Conservation (phyloP, 345 rosid genomes). For the Melastoma malabathricum region DNA sequence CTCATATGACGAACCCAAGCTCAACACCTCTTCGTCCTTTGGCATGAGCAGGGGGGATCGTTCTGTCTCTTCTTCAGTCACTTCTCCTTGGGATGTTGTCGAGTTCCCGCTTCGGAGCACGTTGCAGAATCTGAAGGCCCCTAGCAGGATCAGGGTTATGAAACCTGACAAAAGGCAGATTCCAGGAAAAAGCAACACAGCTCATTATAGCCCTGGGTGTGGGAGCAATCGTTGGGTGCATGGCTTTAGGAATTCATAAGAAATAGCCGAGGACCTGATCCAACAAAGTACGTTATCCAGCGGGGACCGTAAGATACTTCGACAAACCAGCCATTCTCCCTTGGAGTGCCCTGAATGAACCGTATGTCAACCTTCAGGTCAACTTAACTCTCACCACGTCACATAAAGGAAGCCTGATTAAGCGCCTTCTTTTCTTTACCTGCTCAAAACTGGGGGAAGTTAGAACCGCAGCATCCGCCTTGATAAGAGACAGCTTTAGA, state of each 20-base stretch:
- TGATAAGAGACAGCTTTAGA: conserved; percentile 18
- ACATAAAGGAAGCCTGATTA: not conserved
- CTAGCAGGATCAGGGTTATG: conserved; percentile 25
- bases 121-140: conserved; percentile 19
- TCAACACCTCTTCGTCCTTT: conserved; percentile 33
- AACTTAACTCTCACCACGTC: not conserved
- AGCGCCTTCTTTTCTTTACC: conserved; percentile 17
- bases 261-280: conserved; percentile 26
- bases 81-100: conserved; percentile 8
- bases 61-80: conserved; percentile 16
- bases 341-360: conserved; percentile 20
- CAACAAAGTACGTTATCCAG: conserved; percentile 36
- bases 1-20: conserved; percentile 46
- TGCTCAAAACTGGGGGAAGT: conserved; percentile 25
- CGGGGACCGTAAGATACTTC: conserved; percentile 43
- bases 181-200: not conserved
- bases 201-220: too few species aligned
- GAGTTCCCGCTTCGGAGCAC: conserved; percentile 7
- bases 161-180: conserved; percentile 16
- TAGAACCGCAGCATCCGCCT: conserved; percentile 25
- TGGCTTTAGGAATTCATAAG: too few species aligned
- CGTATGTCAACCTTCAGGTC: not conserved
- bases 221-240: too few species aligned
- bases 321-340: conserved; percentile 20
- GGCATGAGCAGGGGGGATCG: conserved; percentile 25